Evolutionary conservation across 164 flowering plant genomes (phyloP), one percentile per base, ranked within the genome.

Genomic region (Magnolia kwangsiensis): DNA sequence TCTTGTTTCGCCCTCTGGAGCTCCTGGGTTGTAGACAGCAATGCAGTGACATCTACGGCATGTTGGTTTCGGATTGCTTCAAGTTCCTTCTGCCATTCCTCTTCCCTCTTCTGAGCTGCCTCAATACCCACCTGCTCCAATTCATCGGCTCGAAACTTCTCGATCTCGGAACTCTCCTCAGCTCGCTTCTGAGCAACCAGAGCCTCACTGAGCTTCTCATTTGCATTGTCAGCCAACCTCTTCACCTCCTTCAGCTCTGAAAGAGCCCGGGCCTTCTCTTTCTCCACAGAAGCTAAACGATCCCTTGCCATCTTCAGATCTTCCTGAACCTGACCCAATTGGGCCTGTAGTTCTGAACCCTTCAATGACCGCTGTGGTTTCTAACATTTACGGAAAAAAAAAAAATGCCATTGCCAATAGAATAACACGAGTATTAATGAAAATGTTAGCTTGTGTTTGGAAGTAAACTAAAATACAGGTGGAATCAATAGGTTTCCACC

Each of bases 111-210:
- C 74, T 92, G 91, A 66, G 91, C 82, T 4, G 90, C 86, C 78
- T 93, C 98, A 75, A 95, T 89, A 31, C 90, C 93, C 0, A 86
- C 90, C 78, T 92, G 97, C 78, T 95, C 97, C 86, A 92, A 72
- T 78, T 92, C 99, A 71, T 88, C 87, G 27, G 99, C 93, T 16
- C 97, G 89, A 78, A 95, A 95, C 80, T 91, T 95, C 82, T 93
- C 98, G 65, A 92, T 90, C 85, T 95, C 99, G 27, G 90, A 87
- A 80, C 78, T 78, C 79, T 95, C 98, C 78, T 92, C 97, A 1
- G 98, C 97, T 77, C 86, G 81, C 82, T 95, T 95, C 76, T 91
- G 98, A 78, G 95, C 91, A 77, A 86, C 90, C 83, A 90, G 69
- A 67, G 96, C 92, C 80, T 92, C 96, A 51, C 81, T 75, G 31